Conservation (phyloP, 1,284 basidiomycete genomes). For the Xerocomus minutiporus region DNA sequence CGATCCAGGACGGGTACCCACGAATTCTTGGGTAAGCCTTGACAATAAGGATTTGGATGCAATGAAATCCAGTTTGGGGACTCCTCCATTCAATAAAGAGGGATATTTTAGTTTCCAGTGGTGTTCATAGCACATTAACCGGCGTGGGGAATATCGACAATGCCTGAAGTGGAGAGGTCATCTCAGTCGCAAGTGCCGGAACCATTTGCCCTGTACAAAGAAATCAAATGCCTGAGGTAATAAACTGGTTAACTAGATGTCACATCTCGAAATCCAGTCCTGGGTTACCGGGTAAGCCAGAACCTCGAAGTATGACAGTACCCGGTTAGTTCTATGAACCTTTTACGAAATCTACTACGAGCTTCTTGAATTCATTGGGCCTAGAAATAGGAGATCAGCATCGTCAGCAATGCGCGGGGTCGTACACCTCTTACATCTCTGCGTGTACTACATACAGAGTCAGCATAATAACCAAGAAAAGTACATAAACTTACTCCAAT, state of each 20-base stretch:
- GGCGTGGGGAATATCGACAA: too few relatives aligned
- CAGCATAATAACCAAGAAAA: not conserved
- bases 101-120: too few relatives aligned
- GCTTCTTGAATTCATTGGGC: conserved; percentile 44
- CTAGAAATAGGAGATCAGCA: conserved; percentile 24
- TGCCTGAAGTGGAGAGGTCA: too few relatives aligned
- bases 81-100: too few relatives aligned
- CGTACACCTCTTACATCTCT: conserved; percentile 42
- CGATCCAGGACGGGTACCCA: too few relatives aligned
- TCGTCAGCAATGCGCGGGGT: not conserved
- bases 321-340: conserved; percentile 11
- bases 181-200: too few relatives aligned
- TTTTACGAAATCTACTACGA: conserved; percentile 41
- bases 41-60: too few relatives aligned
- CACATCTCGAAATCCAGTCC: not conserved
- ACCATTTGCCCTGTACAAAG: not conserved
- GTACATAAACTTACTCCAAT: conserved; percentile 54
- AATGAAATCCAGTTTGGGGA: too few relatives aligned
- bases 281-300: not conserved
- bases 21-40: too few relatives aligned
- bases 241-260: not conserved
- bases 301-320: not conserved
- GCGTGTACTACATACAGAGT: conserved; percentile 46
- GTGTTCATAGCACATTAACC: too few relatives aligned
- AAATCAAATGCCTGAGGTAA: not conserved